Evolutionary conservation across 148 eudicot species (phyloP), one percentile per base, ranked within the genome.

Genomic region (Camellia granthamiana): DNA sequence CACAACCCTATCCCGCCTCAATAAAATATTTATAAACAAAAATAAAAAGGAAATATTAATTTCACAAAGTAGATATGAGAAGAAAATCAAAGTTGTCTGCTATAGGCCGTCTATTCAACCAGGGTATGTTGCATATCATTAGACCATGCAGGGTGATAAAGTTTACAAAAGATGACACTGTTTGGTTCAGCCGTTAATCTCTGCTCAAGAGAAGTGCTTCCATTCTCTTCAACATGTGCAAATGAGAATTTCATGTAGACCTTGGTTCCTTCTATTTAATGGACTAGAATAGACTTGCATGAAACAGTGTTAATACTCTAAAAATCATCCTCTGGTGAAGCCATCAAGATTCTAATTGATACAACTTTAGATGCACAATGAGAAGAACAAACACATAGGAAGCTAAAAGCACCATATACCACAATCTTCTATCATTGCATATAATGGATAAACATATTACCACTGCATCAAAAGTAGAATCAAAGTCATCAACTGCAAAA

Each of bases 401-500:
- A 70, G 61, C 80, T 71, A 61, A 71, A 82, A 82, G 72, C 30
- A 82, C 68, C 4, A 38, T 23, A 60, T 2, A 21, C 6, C 77
- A 55, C n/a, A 65, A 63, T 42, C 12, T 42, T 13, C 69, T 44
- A 47, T 64, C 2, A 21, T 6, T 51, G 46, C 5, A 19, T 41
- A 41, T 63, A 19, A 44, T 43, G 64, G 41, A 66, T 60, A 56
- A 69, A 58, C 54, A 77, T 42, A 70, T 90, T 92, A 96, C 99
- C 99, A 96, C 97, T 68, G 97, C 88, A 76, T 97, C 98, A 86
- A 97, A 89, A 70, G 99, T 97, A 78, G 98, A 97, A 91, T 97
- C 98, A 47, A 97, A 97, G 86, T 97, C 99, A 82, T 97, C 99
- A 79, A 97, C 92, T 77, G 99, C 97, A 87, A 94, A 97, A 88